These are phyloP conservation scores for Syzygium aromaticum DNA, from an alignment of 345 rosid genomes.

Conservation along the genomic window DNA sequence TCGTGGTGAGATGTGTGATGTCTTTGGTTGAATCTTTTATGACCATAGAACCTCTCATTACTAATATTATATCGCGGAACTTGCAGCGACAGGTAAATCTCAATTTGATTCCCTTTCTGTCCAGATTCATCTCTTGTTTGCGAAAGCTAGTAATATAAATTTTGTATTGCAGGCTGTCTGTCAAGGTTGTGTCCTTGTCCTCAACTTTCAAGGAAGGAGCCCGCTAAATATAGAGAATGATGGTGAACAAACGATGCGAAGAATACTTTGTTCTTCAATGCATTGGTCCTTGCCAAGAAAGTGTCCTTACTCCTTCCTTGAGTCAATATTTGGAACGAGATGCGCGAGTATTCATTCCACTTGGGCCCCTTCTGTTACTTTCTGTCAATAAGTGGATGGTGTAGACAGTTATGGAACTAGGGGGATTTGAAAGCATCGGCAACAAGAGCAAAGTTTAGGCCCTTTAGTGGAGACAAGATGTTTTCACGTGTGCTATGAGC, in stretches of 20 bases:
- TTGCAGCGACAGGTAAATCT: constrained; percentile 61
- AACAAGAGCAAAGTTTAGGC: background rate
- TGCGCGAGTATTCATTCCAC: background rate
- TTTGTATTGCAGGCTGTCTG: constrained; percentile 50
- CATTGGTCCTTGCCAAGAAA: constrained; percentile 90
- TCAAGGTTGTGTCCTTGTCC: constrained; percentile 64
- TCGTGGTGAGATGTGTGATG: background rate
- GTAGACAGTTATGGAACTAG: background rate
- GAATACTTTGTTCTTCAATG: constrained; percentile 80
- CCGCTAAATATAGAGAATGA: constrained; percentile 36
- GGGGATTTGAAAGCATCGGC: background rate
- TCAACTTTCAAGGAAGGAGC: constrained; percentile 58
- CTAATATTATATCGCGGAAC: constrained; percentile 96
- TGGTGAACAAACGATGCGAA: constrained; percentile 42
- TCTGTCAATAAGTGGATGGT: background rate
- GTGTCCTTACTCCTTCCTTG: background rate
- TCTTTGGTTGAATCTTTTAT: background rate
- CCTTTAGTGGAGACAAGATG: background rate
- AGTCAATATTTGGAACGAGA: background rate
- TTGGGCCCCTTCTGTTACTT: background rate
- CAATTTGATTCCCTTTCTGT: background rate
- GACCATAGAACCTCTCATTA: constrained; percentile 81
- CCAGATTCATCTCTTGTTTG: background rate
- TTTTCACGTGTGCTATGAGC: background rate
- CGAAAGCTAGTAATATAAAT: background rate